Evolutionary conservation across 129 eudicot species (phyloP), one percentile per base, ranked within the genome.

Genomic region (Chrysanthemum lavandulifolium): DNA sequence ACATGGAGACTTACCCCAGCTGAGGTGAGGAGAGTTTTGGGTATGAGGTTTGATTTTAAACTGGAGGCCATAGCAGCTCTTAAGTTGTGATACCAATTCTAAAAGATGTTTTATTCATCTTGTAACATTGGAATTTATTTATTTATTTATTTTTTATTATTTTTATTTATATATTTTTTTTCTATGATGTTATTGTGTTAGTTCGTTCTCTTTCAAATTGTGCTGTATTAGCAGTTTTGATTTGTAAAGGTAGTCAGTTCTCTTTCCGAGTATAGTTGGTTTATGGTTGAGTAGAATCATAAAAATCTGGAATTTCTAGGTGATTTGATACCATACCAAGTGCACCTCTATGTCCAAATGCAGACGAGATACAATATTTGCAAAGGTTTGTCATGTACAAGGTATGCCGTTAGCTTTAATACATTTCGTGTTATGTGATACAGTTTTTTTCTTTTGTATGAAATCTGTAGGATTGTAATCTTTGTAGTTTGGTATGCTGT

Each of bases 1-100:
- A 92, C 98, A 21, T 92, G 97, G 97, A 79, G 97, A 69, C 73
- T 92, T 18, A 92, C 97, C 76, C 97, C 97, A 16, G 96, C 97
- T 58, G 97, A 92, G 82, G 97, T 92, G 23, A 89, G 97, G 77
- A 85, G 96, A 65, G 96, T 92, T 56, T 82, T 89, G 82, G 83
- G 97, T 15, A 76, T 92, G 80, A 77, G 97, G 74, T 84, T 92
- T 62, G 97, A 92, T 80, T 92, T 92, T 48, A 92, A 86, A 80
- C 88, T 91, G 6, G 97, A 92, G 89, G 97, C 97, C 6, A 89
- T 92, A 59, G 82, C 96, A 29, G 96, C 96, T 77, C 90, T 92
- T 76, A 92, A 92, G 65, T 75, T 92, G 89, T 92, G 85, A 81
- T 58, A 6, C 13, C 21, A 54, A 49, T 29, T 5, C 29, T 8